These are phyloP conservation scores for Talaromyces atroroseus DNA, from an alignment of 2,329 filamentous ascomycete species.

Conservation along the genomic window DNA sequence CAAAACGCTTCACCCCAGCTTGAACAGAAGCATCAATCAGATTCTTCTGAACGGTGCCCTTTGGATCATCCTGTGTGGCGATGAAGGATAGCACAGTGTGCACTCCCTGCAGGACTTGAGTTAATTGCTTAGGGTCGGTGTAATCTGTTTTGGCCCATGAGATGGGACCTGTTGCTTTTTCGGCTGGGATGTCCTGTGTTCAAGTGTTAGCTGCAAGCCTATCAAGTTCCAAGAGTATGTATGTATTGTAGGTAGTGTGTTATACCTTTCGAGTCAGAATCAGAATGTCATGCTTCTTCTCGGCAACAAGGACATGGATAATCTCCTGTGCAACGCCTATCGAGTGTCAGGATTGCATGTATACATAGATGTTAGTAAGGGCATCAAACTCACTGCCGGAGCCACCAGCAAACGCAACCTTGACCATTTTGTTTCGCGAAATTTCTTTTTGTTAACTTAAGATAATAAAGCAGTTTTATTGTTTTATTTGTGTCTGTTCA, in stretches of 20 bases:
- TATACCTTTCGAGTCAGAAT: constrained; percentile 46
- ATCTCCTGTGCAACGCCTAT: constrained; percentile 51
- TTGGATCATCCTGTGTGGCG: constrained; percentile 15
- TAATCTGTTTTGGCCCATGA: constrained; percentile 44
- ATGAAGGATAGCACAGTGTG: constrained; percentile 54
- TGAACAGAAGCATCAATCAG: constrained; percentile 37
- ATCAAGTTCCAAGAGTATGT: too few species aligned
- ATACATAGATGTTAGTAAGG: not conserved
- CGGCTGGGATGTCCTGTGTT: constrained; percentile 20
- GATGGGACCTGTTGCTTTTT: not conserved
- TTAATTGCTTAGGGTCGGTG: constrained; percentile 33
- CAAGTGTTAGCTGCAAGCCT: not conserved
- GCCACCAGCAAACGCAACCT: constrained; percentile 42
- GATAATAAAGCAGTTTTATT: not conserved
- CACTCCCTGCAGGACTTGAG: constrained; percentile 38
- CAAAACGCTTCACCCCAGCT: constrained; percentile 39
- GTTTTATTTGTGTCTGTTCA: too few species aligned
- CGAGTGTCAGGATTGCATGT: constrained; percentile 5
- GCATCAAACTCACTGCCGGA: constrained; percentile 35
- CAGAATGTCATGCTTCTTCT: constrained; percentile 49
- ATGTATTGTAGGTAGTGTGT: constrained; percentile 5
- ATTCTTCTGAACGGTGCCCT: constrained; percentile 24
- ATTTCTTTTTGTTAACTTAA: not conserved
- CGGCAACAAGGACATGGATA: constrained; percentile 46
- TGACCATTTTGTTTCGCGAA: constrained; percentile 36